Base-by-base conservation (phyloP, 805 yeast genomes). In the Tetrapisispora phaffii region DNA sequence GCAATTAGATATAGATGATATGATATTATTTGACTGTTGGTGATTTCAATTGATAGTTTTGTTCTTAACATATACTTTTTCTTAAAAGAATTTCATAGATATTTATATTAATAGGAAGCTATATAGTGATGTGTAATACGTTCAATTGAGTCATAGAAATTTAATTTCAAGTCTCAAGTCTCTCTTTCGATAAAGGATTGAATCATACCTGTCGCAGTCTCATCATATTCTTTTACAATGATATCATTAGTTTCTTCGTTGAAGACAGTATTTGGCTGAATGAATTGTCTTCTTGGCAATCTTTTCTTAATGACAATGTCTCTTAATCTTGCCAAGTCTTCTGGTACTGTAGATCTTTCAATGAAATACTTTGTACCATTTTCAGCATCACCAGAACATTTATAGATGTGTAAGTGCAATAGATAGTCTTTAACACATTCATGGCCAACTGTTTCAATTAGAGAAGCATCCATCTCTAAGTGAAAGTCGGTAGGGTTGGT, bases 241-340 rank as follows among this genome's bases (percentile, higher is more conserved):
- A 57, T 54, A 15, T 51, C 51, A 15, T 42, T 47, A 8, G 23
- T 7, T 17, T 19, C 22, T 26, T 38, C 21, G 9, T 57, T 68
- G 13, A 59, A 52, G 22, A 66, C 53, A 8, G 95, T 82, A 65
- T 87, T 87, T 23, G 88, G 85, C 65, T 87, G 96, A 46, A 87
- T 78, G 53, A 82, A 75, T 61, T 85, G 94, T 63, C 80, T 82
- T 63, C 96, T 76, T 50, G 96, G 95, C 54, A 82, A 71, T 65
- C 85, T 84, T 60, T 84, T 82, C 38, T 69, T 66, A 48, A 87
- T 67, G 13, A 87, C 87, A 32, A 74, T 69, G 44, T 79, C 81
- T 66, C 95, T 75, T 59, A 73, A 82, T 50, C 71, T 65, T 22
- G 85, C 77, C 44, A 82, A 67, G 16, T 82, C 85, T 13, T 68